Base-by-base conservation (phyloP, 257 asterid genomes). In the Echites panduratus region DNA sequence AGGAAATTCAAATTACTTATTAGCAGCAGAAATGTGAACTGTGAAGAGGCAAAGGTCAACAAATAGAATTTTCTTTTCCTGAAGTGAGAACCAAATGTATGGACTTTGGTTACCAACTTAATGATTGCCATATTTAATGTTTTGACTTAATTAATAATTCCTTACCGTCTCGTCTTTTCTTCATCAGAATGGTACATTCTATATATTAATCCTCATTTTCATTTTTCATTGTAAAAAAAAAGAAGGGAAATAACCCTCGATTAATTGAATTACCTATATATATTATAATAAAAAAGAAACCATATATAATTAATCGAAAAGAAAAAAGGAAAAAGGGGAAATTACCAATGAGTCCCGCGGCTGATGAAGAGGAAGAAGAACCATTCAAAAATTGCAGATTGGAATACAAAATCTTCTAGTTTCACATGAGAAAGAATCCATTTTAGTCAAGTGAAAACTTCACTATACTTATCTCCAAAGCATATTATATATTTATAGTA, bases 401-500 rank as follows among this genome's bases (percentile, higher is more conserved):
- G 48, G 20, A 64, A 38, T 44, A 64, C 0, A 38, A 64, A 38
- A 17, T 6, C 49, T 0, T 16, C 11, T 35, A 17, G 24, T 63
- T 63, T 63, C 69, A 64, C 69, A 64, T 38, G 69, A 38, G 48
- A 64, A 64, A 64, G 49, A 1, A 38, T 35, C 69, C 69, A 64
- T 38, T 64, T 64, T 19, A 64, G 69, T 64, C 69, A 19, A 64
- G 69, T 20, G 44, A 64, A 38, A 17, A 4, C 49, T 63, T 38
- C 68, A 62, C 24, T 16, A n/a, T n/a, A n/a, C n/a, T 32, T 19
- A 63, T 63, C 10, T 16, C 26, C 68, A 17, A 35, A 63, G 68
- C 20, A 9, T 63, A 35, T 2, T 53, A 53, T 52, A 52, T 52
- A 52, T n/a, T n/a, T n/a, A n/a, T 32, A 32, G 38, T 32, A 32